Conservation (phyloP, 176 grass and related monocot genomes). For the Rhynchospora tenuis region DNA sequence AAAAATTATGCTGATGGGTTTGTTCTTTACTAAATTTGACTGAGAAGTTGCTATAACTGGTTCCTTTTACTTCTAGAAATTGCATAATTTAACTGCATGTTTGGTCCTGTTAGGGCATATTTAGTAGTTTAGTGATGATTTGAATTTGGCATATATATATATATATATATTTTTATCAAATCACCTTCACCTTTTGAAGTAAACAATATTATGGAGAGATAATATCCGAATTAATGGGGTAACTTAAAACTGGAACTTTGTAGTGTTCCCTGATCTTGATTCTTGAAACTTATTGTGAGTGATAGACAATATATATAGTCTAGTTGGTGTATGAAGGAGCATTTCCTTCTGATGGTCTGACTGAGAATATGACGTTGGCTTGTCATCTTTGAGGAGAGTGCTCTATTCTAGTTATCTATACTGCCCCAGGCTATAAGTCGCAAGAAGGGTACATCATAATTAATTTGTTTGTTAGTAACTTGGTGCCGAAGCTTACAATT, state of each 20-base stretch:
- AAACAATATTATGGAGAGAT: not conserved
- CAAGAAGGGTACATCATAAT: not conserved
- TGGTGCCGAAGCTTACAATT: not conserved
- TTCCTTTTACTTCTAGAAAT: not conserved
- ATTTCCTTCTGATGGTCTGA: not conserved
- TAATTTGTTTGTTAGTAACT: constrained; percentile 1
- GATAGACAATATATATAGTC: not conserved
- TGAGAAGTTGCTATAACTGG: not conserved
- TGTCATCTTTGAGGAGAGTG: not conserved
- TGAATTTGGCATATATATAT: not conserved
- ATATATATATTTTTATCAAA: not conserved
- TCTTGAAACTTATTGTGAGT: not conserved
- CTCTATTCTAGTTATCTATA: not conserved
- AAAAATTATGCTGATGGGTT: not conserved
- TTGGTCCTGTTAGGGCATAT: not conserved
- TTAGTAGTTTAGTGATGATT: not conserved
- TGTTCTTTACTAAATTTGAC: not conserved
- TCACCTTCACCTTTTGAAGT: not conserved
- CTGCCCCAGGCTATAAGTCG: not conserved
- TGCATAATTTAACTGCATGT: not conserved
- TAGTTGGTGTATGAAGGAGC: not conserved
- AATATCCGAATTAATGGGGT: not conserved
- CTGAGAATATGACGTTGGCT: not conserved
- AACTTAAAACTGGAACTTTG: not conserved
- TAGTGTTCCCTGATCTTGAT: not conserved